phyloP scores from a whole-genome alignment of 352 stramenopile genomes.

The Phytophthora constricta region DNA sequence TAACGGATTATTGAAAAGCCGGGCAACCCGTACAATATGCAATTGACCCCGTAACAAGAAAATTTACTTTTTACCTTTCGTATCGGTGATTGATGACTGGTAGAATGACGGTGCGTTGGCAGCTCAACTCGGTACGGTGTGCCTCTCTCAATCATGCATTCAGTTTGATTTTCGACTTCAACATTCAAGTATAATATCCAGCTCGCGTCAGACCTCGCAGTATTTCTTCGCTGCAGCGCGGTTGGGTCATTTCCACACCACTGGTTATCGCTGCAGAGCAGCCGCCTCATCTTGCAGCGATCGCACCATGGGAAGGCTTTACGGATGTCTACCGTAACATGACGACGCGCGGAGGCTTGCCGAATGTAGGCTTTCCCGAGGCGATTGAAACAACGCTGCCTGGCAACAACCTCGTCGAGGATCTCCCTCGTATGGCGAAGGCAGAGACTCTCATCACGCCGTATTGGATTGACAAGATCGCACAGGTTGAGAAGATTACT shows the following conservation, averaged over 20 bases:
- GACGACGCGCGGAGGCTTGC: background rate
- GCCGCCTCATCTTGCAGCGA: constrained; percentile 2
- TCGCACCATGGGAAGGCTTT: constrained; percentile 1
- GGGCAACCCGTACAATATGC: no score
- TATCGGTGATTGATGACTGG: no score
- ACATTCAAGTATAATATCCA: no score
- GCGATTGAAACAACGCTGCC: constrained; percentile 2
- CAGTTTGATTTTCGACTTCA: no score
- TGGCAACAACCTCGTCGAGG: constrained; percentile 1
- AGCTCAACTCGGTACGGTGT: no score
- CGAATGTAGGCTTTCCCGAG: constrained; percentile 1
- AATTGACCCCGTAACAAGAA: no score
- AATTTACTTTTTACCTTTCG: no score
- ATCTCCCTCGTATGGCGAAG: background rate
- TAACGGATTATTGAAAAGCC: no score
- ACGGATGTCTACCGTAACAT: background rate
- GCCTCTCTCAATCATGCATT: no score
- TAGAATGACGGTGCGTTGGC: no score
- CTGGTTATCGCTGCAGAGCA: constrained; percentile 3
- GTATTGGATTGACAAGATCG: constrained; percentile 4
- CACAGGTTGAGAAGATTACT: constrained; percentile 1
- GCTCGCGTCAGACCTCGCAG: constrained; percentile 1
- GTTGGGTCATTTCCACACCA: no score
- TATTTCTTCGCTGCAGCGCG: no score
- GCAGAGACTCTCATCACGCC: background rate